Base-by-base conservation (phyloP, 1,284 basidiomycete species). In the Naganishia albida region DNA sequence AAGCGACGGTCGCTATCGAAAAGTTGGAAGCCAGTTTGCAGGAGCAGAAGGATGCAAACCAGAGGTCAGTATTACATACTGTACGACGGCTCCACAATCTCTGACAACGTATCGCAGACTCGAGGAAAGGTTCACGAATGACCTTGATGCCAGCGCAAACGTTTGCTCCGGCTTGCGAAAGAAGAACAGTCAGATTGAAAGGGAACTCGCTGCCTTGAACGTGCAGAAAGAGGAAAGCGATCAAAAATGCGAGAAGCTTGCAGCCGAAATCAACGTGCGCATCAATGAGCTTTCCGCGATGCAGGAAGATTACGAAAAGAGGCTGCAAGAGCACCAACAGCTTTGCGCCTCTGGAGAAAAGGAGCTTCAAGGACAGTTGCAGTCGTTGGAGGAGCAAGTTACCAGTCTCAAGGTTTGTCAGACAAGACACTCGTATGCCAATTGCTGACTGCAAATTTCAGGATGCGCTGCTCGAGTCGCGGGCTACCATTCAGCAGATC, bases 221-320 rank as follows among this genome's bases (percentile, higher is more conserved):
- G 20, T 10, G 23, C 30, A 49, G 34, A 39, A 60, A 49, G 38
- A 7, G 57, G 18, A 42, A 10, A n/a, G 20, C 26, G 1, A 30
- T 18, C 23, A 30, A 26, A 38, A 60, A 20, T 20, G 30, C 51
- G 16, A 53, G 28, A 38, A 50, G 23, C 57, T 60, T 15, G 46
- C 34, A 26, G 38, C 2, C 1, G 7, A 40, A 20, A 25, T 60
- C 25, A 39, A 39, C n/a, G 10, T 13, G 3, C 46, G 25, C 4
- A 20, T 7, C 10, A 18, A 53, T 20, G 34, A 13, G 15, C 16
- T 28, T 10, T 34, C 34, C 34, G 28, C 20, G 30, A 4, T 38
- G 28, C 13, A 20, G 18, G 44, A 48, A 30, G 23, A 42, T 20
- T 54, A 40, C 23, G 26, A 2, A 13, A 23, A 43, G 2, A 25